These are phyloP conservation scores for Pinus tabuliformis DNA, from an alignment of 75 land plant species.

Conservation along the genomic window DNA sequence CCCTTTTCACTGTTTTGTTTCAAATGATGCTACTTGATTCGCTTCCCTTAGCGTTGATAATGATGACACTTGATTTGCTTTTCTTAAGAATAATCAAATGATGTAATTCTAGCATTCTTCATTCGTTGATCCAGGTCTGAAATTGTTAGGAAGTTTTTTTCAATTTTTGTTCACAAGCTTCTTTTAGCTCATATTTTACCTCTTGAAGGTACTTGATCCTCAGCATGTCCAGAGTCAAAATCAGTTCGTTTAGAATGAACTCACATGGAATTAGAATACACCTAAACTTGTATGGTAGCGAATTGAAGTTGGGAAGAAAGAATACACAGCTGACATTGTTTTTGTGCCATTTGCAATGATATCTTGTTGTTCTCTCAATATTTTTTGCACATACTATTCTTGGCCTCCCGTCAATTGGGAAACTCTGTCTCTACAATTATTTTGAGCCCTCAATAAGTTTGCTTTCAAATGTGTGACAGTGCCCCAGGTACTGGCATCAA, in stretches of 20 bases:
- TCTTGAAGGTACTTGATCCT: not conserved
- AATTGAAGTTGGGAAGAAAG: not conserved
- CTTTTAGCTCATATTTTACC: not conserved
- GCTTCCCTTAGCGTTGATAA: not conserved
- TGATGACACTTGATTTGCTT: not conserved
- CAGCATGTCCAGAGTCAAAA: not conserved
- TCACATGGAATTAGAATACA: not conserved
- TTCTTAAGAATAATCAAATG: not conserved
- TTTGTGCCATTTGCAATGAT: constrained; percentile 1
- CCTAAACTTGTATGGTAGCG: not conserved
- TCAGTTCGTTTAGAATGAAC: not conserved
- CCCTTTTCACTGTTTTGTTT: not conserved
- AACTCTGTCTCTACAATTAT: not conserved
- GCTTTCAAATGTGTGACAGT: not conserved
- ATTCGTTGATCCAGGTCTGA: not conserved
- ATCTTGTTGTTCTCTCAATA: not conserved
- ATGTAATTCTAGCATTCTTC: not conserved
- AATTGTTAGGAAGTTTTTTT: not conserved
- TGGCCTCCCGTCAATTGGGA: not conserved
- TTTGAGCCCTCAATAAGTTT: not conserved
- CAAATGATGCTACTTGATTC: not conserved
- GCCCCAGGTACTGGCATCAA: not conserved
- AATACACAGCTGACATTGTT: not conserved
- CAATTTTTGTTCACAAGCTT: not conserved
- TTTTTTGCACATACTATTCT: not conserved